Evolutionary conservation across 345 rosid genomes (phyloP).

Genomic region (Fremontodendron californicum): DNA sequence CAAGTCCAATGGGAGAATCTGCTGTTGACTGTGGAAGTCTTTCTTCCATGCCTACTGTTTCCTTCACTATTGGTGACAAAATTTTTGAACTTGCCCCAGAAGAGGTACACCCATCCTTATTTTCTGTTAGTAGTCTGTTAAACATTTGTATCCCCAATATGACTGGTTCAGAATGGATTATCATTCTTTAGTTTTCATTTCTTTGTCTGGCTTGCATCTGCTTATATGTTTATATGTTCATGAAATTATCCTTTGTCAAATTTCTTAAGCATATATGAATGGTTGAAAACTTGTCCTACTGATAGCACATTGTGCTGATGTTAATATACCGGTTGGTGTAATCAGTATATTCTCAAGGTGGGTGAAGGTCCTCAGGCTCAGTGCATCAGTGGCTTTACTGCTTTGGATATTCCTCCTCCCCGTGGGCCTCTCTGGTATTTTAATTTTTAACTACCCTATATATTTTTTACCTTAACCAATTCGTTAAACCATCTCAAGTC

Average conservation of each 20-base stretch:
- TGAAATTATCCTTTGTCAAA: not conserved
- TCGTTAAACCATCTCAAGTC: not conserved
- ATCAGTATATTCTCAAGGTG: conserved; percentile 82
- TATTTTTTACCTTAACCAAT: not conserved
- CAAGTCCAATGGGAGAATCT: conserved; percentile 85
- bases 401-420: conserved; percentile 77
- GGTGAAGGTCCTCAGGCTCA: conserved; percentile 68
- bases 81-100: conserved; percentile 64
- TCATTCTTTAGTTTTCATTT: not conserved
- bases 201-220: not conserved
- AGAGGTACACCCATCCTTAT: conserved; percentile 41
- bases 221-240: not conserved
- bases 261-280: not conserved
- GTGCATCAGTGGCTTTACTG: conserved; percentile 88
- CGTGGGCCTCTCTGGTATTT: conserved; percentile 89
- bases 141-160: not conserved
- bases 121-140: not conserved
- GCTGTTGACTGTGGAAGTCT: conserved; percentile 67
- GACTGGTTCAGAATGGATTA: not conserved
- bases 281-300: not conserved
- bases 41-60: conserved; percentile 76
- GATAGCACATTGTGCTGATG: not conserved
- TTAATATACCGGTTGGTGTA: conserved; percentile 15
- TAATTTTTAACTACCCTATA: not conserved
- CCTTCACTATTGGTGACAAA: conserved; percentile 72